phyloP scores from a whole-genome alignment of 2,329 filamentous ascomycete species.

The Fonsecaea pugnacius region DNA sequence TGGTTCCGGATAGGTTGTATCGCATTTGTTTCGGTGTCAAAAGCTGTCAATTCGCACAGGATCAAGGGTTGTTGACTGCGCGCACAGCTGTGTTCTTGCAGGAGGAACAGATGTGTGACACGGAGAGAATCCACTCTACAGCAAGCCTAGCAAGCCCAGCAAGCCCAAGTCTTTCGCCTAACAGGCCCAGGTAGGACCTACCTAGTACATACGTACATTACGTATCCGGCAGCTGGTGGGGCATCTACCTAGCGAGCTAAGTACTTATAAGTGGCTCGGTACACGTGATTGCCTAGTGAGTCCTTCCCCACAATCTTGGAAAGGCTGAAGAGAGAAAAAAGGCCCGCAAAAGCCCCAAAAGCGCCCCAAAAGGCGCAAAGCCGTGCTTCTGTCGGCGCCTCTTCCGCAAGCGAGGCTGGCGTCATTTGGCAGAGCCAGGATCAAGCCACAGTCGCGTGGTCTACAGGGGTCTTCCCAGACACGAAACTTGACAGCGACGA shows the following conservation, averaged over 20 bases:
- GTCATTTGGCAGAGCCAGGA: conserved; percentile 24
- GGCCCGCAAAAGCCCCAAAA: not conserved
- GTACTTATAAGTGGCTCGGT: too few species aligned
- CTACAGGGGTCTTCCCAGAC: conserved; percentile 24
- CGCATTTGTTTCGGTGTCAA: not conserved
- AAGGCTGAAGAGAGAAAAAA: not conserved
- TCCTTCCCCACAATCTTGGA: not conserved
- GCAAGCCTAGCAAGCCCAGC: not conserved
- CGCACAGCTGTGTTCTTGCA: not conserved
- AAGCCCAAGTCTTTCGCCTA: too few species aligned
- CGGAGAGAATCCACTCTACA: not conserved
- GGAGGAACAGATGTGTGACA: not conserved
- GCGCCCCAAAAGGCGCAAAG: not conserved
- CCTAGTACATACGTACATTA: too few species aligned
- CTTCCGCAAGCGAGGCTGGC: conserved; percentile 31
- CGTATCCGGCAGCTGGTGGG: not conserved
- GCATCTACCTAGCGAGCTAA: too few species aligned
- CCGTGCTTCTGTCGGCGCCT: conserved; percentile 22
- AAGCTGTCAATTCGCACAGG: not conserved
- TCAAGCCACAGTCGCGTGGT: conserved; percentile 32
- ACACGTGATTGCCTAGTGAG: not conserved
- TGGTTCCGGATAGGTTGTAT: not conserved
- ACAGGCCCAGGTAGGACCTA: too few species aligned
- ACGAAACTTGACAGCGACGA: conserved; percentile 8
- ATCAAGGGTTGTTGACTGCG: not conserved